A percentile compares a stretch with the other conserved stretches of the same genome.
Conservation (phyloP, 164 flowering plant species). For the Protea cynaroides region DNA sequence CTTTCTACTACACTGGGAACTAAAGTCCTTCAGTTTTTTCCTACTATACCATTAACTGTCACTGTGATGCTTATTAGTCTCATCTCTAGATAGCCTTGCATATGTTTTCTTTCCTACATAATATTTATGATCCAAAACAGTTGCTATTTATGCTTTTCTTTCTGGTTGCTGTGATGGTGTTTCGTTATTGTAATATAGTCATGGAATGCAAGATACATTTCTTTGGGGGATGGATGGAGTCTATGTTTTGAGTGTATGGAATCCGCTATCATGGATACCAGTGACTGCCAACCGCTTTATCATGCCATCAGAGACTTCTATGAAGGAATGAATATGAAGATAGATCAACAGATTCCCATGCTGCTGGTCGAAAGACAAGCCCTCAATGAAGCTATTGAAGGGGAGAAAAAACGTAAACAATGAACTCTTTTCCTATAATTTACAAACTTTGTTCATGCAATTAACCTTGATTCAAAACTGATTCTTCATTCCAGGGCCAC, state of each 20-base stretch:
- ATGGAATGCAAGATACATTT: slow-evolving; percentile 54
- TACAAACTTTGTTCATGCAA: not conserved
- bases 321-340: slow-evolving; percentile 94
- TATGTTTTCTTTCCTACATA: too few relatives aligned
- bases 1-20: not conserved
- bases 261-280: slow-evolving; percentile 90
- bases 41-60: not conserved
- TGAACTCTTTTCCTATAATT: not conserved
- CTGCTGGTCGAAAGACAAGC: slow-evolving; percentile 92
- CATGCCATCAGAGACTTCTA: slow-evolving; percentile 82
- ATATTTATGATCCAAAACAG: not conserved
- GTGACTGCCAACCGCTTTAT: slow-evolving; percentile 88
- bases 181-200: slow-evolving; percentile 36
- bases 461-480: slow-evolving; percentile 7
- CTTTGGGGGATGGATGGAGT: slow-evolving; percentile 80
- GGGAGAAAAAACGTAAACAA: slow-evolving; percentile 76
- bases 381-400: slow-evolving; percentile 89
- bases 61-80: too few relatives aligned
- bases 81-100: too few relatives aligned
- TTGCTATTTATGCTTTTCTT: not conserved
- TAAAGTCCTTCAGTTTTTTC: not conserved
- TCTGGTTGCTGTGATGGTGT: not conserved
- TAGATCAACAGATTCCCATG: slow-evolving; percentile 91
- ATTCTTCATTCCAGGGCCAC: slow-evolving; percentile 52
- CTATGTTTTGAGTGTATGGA: slow-evolving; percentile 94